Percentiles rank a stretch among this genome's conserved stretches.
Conservation (phyloP, 306 rosid species). For the Acacia crassicarpa region DNA sequence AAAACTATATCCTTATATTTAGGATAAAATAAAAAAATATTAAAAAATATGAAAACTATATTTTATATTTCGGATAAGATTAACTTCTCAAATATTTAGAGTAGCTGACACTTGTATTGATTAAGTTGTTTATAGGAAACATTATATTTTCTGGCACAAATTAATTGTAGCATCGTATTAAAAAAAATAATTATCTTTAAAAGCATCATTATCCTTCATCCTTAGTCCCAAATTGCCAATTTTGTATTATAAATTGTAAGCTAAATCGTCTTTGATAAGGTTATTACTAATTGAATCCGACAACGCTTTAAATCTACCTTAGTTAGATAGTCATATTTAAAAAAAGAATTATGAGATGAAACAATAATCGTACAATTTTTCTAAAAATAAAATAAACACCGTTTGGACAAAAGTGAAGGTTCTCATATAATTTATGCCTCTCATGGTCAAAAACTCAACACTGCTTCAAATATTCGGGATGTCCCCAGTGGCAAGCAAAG, state of each 20-base stretch:
- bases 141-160: not conserved
- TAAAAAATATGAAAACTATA: too few relatives aligned
- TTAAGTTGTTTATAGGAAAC: not conserved
- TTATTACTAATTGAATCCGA: too few relatives aligned
- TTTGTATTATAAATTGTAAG: not conserved
- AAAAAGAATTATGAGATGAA: not conserved
- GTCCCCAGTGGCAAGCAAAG: not conserved
- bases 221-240: not conserved
- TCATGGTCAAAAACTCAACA: not conserved
- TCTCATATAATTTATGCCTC: not conserved
- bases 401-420: not conserved
- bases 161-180: not conserved
- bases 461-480: not conserved
- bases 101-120: not conserved
- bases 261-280: too few relatives aligned
- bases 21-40: too few relatives aligned
- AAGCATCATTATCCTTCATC: not conserved
- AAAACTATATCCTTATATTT: too few relatives aligned
- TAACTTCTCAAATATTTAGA: too few relatives aligned
- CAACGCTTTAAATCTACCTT: too few relatives aligned
- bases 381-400: not conserved
- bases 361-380: not conserved
- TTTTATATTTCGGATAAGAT: too few relatives aligned
- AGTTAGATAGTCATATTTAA: too few relatives aligned
- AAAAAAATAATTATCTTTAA: not conserved